Percentiles rank a stretch among this genome's conserved stretches.
These are phyloP conservation scores for Nicotiana tabacum DNA, from an alignment of 257 asterid species.

Conservation along the genomic window DNA sequence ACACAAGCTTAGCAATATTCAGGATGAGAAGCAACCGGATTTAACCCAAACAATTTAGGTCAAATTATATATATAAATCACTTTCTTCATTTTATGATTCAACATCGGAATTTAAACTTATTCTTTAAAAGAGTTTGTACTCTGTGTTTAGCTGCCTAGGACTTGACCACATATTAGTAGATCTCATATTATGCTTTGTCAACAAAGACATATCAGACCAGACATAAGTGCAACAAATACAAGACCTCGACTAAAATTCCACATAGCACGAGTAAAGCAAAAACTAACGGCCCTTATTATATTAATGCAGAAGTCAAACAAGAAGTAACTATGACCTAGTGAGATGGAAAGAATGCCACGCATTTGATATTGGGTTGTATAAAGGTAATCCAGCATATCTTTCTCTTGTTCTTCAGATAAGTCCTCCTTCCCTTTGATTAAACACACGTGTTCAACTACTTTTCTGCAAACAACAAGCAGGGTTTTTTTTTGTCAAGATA, in stretches of 20 bases:
- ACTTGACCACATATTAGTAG: background rate
- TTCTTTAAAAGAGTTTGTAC: background rate
- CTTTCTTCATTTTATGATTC: background rate
- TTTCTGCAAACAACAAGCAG: conserved; percentile 39
- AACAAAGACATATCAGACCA: background rate
- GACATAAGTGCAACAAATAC: background rate
- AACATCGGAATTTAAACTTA: background rate
- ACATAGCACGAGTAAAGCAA: background rate
- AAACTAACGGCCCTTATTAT: background rate
- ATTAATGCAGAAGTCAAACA: background rate
- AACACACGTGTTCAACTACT: conserved; percentile 68
- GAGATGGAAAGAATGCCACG: conserved; percentile 74
- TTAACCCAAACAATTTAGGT: background rate
- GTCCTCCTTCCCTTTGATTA: conserved; percentile 60
- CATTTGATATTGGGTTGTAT: conserved; percentile 79
- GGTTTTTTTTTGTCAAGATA: background rate
- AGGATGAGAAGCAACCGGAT: background rate
- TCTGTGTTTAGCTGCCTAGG: background rate
- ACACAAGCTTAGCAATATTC: background rate
- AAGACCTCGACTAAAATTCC: background rate
- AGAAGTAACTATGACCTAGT: conserved; percentile 43
- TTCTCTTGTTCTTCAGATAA: conserved; percentile 64
- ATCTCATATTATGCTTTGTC: background rate
- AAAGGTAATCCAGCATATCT: conserved; percentile 73
- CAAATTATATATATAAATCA: background rate